Base-by-base conservation (phyloP, 2,329 filamentous ascomycete species). In the Alternaria sp. region DNA sequence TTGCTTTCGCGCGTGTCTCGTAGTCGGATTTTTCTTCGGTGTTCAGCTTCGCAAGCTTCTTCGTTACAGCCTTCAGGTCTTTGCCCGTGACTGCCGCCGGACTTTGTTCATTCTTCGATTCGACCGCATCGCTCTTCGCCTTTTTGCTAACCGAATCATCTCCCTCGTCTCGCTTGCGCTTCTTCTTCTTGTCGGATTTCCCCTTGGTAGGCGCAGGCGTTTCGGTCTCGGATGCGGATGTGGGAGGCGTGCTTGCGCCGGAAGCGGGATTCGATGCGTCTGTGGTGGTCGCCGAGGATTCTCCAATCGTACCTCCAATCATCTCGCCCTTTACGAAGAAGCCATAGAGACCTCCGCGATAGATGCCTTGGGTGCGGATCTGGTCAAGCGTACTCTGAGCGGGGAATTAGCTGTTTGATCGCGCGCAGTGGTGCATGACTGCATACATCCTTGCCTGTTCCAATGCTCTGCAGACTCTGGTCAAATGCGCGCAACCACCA, bases 401-500 rank as follows among this genome's bases (percentile, higher is more conserved):
- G 30, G 3, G 17, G 87, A 2, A 26, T 68, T 51, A 66, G 59
- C 21, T 1, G 6, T 11, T 19, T 54, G 49, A 17, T 36, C 15
- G 49, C 47, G 23, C n/a, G 21, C 8, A 10, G 21, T 1, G 17
- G 13, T 13, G 11, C 8, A 36, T 50, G 45, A 45, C 23, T 3
- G 44, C 56, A 28, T 68, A 77, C 74, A 49, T 75, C 72, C 56
- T 76, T 63, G 0, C 76, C 76, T 8, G 70, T 75, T 2, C 76
- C 77, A 57, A 78, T 85, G 5, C 90, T 91, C 79, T 96, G 91
- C 68, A 97, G 83, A 59, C 94, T 93, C 77, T 93, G 90, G 80
- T 98, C 95, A 71, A 97, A 97, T 11, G 96, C 96, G 62, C 93
- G 91, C 81, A 97, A 86, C 96, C 96, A 99, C 96, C 96, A 99